phyloP scores from a whole-genome alignment of 352 stramenopile genomes.

The Phytophthora multivora region DNA sequence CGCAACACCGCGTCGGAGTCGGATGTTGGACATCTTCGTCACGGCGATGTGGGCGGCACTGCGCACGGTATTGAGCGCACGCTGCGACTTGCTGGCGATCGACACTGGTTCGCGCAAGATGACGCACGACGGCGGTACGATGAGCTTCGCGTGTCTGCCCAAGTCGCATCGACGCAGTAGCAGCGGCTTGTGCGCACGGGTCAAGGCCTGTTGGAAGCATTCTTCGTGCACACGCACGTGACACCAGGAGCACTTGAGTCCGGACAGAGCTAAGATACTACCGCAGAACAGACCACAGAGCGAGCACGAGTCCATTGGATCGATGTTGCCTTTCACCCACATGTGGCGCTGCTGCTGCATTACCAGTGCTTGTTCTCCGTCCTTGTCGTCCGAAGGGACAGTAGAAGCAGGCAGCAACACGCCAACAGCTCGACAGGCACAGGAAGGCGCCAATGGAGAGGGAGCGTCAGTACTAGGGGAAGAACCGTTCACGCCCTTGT shows the following conservation, averaged over 20 bases:
- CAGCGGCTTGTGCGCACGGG: conserved; percentile 27
- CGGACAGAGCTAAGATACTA: conserved; percentile 80
- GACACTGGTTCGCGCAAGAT: conserved; percentile 39
- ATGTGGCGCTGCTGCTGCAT: conserved; percentile 51
- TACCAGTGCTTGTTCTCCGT: conserved; percentile 1
- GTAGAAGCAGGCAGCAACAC: conserved; percentile 11
- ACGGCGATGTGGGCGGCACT: conserved; percentile 70
- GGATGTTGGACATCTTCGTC: conserved; percentile 76
- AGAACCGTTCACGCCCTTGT: conserved; percentile 31
- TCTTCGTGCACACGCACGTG: conserved; percentile 81
- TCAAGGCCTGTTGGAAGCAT: conserved; percentile 59
- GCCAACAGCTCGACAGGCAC: conserved; percentile 30
- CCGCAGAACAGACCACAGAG: conserved; percentile 81
- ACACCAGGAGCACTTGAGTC: conserved; percentile 85
- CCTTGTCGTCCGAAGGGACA: conserved; percentile 25
- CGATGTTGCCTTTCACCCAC: conserved; percentile 87
- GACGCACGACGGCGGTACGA: conserved; percentile 68
- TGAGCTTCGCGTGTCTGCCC: conserved; percentile 64
- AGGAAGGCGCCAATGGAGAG: conserved; percentile 3
- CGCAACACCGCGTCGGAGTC: conserved; percentile 45
- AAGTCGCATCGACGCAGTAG: conserved; percentile 73
- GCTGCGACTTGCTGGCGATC: conserved; percentile 61
- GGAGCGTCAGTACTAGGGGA: neutral
- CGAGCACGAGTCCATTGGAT: conserved; percentile 81
- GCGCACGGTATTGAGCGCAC: conserved; percentile 69